Conservation (phyloP, 2,329 filamentous ascomycete species). For the Penicillium sp. region DNA sequence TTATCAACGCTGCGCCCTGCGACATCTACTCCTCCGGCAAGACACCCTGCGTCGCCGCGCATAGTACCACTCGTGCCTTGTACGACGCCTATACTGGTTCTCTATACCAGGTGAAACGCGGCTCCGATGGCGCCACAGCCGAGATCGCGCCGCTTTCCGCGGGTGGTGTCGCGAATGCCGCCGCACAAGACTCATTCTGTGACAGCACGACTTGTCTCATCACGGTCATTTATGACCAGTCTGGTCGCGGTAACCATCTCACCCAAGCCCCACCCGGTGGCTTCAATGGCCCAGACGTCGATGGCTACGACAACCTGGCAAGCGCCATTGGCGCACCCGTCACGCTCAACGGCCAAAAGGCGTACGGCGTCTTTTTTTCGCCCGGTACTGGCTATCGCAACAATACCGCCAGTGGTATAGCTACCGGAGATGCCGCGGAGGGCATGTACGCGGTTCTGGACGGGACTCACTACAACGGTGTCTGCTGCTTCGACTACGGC, state of each 20-base stretch:
- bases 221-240: slow-evolving; percentile 64
- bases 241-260: slow-evolving; percentile 60
- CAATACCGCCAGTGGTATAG: slow-evolving; percentile 52
- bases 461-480: slow-evolving; percentile 35
- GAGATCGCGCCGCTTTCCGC: slow-evolving; percentile 53
- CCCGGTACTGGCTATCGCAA: slow-evolving; percentile 64
- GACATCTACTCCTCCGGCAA: slow-evolving; percentile 59
- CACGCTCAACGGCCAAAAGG: slow-evolving; percentile 58
- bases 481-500: slow-evolving; percentile 54
- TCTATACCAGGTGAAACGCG: slow-evolving; percentile 61
- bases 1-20: slow-evolving; percentile 57
- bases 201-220: slow-evolving; percentile 61
- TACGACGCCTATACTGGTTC: slow-evolving; percentile 54
- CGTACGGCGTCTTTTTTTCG: slow-evolving; percentile 62
- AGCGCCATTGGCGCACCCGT: slow-evolving; percentile 60
- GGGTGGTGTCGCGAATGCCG: slow-evolving; percentile 62
- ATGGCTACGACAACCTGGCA: slow-evolving; percentile 60
- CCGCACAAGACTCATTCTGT: slow-evolving; percentile 61
- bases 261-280: slow-evolving; percentile 60
- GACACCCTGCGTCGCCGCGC: slow-evolving; percentile 63
- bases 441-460: slow-evolving; percentile 38
- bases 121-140: slow-evolving; percentile 49
- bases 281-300: slow-evolving; percentile 55
- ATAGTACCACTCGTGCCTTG: slow-evolving; percentile 63
- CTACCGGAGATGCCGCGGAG: slow-evolving; percentile 53